These are phyloP conservation scores for Sporothrix curviconia DNA, from an alignment of 2,329 filamentous ascomycete species.

Conservation along the genomic window DNA sequence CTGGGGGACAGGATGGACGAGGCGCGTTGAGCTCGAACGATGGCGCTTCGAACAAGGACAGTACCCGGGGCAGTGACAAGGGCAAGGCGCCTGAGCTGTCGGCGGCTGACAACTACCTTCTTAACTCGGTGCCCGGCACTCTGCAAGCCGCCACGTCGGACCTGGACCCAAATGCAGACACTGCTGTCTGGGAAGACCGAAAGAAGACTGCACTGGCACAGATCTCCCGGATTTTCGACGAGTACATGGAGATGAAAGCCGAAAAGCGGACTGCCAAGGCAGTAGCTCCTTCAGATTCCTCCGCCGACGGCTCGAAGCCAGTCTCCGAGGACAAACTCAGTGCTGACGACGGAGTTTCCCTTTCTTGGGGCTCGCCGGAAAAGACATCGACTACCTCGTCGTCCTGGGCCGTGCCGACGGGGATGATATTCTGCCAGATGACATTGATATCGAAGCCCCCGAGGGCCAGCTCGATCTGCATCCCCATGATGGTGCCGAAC, in stretches of 20 bases:
- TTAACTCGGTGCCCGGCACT: too few relatives aligned
- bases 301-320: slow-evolving; percentile 22
- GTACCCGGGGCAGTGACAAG: too few relatives aligned
- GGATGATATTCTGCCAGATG: slow-evolving; percentile 37
- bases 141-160: too few relatives aligned
- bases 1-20: not conserved
- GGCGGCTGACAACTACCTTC: too few relatives aligned
- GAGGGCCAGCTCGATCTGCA: slow-evolving; percentile 31
- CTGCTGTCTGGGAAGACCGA: too few relatives aligned
- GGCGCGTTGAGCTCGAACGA: not conserved
- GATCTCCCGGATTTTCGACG: too few relatives aligned
- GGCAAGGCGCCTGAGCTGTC: too few relatives aligned
- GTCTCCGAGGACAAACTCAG: too few relatives aligned
- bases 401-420: slow-evolving; percentile 21
- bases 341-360: slow-evolving; percentile 13
- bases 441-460: slow-evolving; percentile 44
- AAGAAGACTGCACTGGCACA: too few relatives aligned
- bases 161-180: too few relatives aligned
- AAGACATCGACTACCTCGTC: slow-evolving; percentile 3
- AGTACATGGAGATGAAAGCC: too few relatives aligned
- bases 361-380: slow-evolving; percentile 24
- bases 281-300: slow-evolving; percentile 36
- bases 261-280: not conserved
- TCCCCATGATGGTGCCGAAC: slow-evolving; percentile 23
- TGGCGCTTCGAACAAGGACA: too few relatives aligned